These are phyloP conservation scores for Sporobolomyces pararoseus DNA, from an alignment of 768 basidiomycete species.

Conservation along the genomic window DNA sequence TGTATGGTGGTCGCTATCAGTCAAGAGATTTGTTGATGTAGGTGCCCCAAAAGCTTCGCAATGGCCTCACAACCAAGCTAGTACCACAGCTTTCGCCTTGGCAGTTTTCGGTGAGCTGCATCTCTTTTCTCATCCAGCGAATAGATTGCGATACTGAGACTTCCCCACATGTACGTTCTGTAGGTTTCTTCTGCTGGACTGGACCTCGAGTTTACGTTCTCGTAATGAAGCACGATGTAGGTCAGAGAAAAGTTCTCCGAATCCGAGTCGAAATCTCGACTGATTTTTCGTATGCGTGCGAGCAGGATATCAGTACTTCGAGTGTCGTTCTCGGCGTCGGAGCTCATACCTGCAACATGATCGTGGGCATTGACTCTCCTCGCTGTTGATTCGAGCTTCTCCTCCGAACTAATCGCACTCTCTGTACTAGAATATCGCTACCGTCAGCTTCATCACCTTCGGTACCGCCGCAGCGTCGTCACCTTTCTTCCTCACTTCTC, in stretches of 20 bases:
- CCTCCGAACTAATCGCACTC: no score
- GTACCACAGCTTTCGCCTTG: neutral
- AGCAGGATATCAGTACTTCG: conserved; percentile 3
- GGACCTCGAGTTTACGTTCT: neutral
- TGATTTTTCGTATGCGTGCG: no score
- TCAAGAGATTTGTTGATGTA: neutral
- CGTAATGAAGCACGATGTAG: neutral
- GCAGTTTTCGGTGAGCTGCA: neutral
- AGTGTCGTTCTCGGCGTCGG: neutral
- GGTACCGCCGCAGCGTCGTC: neutral
- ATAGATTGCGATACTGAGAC: no score
- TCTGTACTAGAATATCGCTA: neutral
- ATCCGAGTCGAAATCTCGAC: no score
- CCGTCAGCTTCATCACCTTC: neutral
- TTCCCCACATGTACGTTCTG: no score
- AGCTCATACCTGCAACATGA: conserved; percentile 6
- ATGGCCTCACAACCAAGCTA: neutral
- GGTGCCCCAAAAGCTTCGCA: neutral
- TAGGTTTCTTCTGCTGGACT: conserved; percentile 13
- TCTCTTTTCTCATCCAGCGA: no score
- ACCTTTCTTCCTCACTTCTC: neutral
- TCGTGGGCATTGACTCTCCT: neutral
- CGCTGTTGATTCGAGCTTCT: neutral
- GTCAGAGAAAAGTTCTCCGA: no score
- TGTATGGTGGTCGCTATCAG: neutral